These are phyloP conservation scores for Penicillium sp. DNA, from an alignment of 2,329 filamentous ascomycete genomes.

Conservation along the genomic window DNA sequence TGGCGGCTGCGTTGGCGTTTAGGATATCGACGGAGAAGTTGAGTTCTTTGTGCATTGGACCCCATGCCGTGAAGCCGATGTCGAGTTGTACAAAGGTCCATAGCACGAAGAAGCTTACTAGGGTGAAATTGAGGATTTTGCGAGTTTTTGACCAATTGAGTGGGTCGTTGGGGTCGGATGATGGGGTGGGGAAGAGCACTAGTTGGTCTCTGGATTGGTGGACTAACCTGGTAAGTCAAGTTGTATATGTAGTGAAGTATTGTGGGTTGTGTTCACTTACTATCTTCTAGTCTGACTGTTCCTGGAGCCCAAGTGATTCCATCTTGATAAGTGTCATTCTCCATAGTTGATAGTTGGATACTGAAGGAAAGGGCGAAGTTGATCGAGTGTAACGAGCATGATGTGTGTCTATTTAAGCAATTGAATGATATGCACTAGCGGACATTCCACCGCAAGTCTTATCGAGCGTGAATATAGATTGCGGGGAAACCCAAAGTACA, in stretches of 20 bases:
- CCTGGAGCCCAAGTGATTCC: conserved; percentile 21
- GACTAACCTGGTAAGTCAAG: background rate
- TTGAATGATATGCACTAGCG: background rate
- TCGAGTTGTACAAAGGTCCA: conserved; percentile 35
- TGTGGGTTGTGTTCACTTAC: conserved; percentile 1
- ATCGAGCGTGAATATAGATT: conserved; percentile 1
- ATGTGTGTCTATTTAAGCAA: background rate
- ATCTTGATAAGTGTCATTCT: conserved; percentile 10
- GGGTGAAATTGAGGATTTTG: conserved; percentile 26
- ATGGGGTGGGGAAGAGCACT: conserved; percentile 23
- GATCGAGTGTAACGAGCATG: background rate
- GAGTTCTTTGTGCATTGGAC: conserved; percentile 43
- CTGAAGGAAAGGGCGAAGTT: background rate
- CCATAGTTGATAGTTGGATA: conserved; percentile 6
- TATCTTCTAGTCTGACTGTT: conserved; percentile 21
- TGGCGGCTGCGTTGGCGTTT: conserved; percentile 47
- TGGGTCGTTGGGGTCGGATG: conserved; percentile 28
- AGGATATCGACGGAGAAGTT: conserved; percentile 41
- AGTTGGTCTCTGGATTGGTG: conserved; percentile 15
- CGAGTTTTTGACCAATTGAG: conserved; percentile 26
- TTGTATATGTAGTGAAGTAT: background rate
- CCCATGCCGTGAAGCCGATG: conserved; percentile 45
- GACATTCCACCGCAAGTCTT: background rate
- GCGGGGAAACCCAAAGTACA: background rate
- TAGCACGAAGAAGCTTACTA: conserved; percentile 28